Conservation (phyloP, 2,329 filamentous ascomycete genomes). For the Claviceps spartinae region DNA sequence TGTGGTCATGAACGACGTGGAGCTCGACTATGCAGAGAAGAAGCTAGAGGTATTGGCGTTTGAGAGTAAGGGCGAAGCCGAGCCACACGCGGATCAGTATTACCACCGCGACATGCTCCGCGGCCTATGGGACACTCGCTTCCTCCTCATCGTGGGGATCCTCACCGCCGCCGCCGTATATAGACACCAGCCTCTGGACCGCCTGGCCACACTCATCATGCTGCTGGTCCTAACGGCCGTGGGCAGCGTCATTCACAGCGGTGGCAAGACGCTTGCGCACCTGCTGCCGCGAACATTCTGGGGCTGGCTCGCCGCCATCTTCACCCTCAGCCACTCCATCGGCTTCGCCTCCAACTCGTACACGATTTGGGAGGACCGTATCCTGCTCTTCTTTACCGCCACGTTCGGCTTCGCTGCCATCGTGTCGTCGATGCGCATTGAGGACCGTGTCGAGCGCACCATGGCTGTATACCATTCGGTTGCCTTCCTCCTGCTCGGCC, state of each 20-base stretch:
- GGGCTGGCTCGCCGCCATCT: constrained; percentile 74
- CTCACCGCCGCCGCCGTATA: constrained; percentile 18
- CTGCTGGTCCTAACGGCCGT: constrained; percentile 27
- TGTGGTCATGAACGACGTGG: constrained; percentile 38
- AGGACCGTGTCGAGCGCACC: constrained; percentile 51
- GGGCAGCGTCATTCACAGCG: constrained; percentile 27
- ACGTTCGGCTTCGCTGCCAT: constrained; percentile 73
- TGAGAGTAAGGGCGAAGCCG: constrained; percentile 18
- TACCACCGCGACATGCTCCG: constrained; percentile 21
- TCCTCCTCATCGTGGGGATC: constrained; percentile 18
- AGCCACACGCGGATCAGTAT: constrained; percentile 26
- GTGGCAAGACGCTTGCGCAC: constrained; percentile 31
- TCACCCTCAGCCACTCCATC: constrained; percentile 75
- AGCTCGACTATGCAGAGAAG: constrained; percentile 46
- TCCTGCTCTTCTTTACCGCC: constrained; percentile 77
- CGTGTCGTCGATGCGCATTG: constrained; percentile 61
- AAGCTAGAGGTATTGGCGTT: constrained; percentile 35
- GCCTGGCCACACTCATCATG: constrained; percentile 26
- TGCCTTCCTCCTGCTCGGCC: constrained; percentile 65
- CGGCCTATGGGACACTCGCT: constrained; percentile 22
- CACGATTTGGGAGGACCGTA: constrained; percentile 97
- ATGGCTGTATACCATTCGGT: constrained; percentile 76
- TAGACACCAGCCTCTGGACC: constrained; percentile 19
- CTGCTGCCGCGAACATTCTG: constrained; percentile 64
- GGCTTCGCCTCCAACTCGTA: constrained; percentile 97